These are phyloP conservation scores for Penicillium sp. DNA, from an alignment of 2,329 filamentous ascomycete species.

Conservation along the genomic window DNA sequence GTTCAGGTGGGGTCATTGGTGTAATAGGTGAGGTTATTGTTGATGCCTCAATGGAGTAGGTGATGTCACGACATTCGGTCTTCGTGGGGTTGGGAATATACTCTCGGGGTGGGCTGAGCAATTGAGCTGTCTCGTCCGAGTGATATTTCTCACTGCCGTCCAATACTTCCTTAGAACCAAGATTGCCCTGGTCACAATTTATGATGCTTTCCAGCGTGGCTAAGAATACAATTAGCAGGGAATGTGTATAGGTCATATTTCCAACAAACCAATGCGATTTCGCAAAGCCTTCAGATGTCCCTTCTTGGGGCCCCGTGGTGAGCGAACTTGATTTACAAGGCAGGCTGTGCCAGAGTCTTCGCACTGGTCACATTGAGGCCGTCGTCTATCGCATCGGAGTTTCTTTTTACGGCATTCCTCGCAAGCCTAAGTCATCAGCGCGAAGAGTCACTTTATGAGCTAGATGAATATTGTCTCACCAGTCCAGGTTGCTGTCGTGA, in stretches of 20 bases:
- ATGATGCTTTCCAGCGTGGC: slow-evolving; percentile 9
- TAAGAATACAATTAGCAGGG: background rate
- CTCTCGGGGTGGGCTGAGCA: background rate
- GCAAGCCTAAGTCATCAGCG: slow-evolving; percentile 20
- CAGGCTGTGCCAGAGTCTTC: slow-evolving; percentile 31
- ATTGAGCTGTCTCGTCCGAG: background rate
- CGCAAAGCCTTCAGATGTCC: slow-evolving; percentile 31
- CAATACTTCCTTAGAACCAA: background rate
- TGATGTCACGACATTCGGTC: background rate
- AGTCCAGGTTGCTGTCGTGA: slow-evolving; percentile 11
- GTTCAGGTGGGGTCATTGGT: background rate
- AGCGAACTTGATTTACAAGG: slow-evolving; percentile 27
- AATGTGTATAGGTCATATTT: background rate
- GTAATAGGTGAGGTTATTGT: background rate
- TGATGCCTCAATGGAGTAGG: background rate
- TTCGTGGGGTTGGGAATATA: background rate
- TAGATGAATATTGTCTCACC: background rate
- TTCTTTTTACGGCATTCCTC: slow-evolving; percentile 35
- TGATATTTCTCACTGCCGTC: background rate
- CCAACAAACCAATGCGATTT: slow-evolving; percentile 28
- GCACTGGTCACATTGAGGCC: slow-evolving; percentile 30
- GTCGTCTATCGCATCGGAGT: slow-evolving; percentile 29
- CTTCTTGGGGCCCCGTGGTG: slow-evolving; percentile 30
- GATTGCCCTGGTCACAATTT: background rate
- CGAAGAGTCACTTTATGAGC: background rate